A percentile compares a stretch with the other conserved stretches of the same genome.
Evolutionary conservation across 148 eudicot species (phyloP).

Genomic region (Nepenthes mirabilis): DNA sequence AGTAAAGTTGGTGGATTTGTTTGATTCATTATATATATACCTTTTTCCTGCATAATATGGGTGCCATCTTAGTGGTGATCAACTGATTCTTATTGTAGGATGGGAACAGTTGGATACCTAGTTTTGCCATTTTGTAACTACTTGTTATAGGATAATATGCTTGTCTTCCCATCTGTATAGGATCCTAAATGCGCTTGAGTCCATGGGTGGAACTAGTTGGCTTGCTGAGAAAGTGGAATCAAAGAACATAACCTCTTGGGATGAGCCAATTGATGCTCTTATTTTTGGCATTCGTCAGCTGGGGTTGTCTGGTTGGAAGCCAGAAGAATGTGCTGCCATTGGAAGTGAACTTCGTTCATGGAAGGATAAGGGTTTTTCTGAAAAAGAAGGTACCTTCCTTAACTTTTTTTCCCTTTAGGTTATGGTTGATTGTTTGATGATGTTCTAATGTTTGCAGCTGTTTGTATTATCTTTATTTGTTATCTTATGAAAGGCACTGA

Average conservation of each 20-base stretch:
- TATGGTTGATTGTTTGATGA: neutral
- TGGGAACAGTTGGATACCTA: neutral
- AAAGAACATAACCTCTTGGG: slow-evolving; percentile 52
- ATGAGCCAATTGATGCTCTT: slow-evolving; percentile 55
- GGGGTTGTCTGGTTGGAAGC: slow-evolving; percentile 82
- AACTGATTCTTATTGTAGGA: neutral
- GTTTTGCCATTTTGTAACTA: neutral
- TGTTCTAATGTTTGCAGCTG: neutral
- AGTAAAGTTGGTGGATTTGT: too few relatives aligned
- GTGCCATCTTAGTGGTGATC: too few relatives aligned
- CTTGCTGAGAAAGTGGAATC: slow-evolving; percentile 47
- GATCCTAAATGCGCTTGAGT: slow-evolving; percentile 75
- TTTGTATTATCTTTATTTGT: slow-evolving; percentile 1
- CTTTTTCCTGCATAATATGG: too few relatives aligned
- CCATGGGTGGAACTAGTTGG: slow-evolving; percentile 67
- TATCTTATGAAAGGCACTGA: slow-evolving; percentile 51
- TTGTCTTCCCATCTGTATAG: slow-evolving; percentile 19
- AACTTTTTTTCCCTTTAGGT: neutral
- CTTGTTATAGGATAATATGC: neutral
- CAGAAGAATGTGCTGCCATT: slow-evolving; percentile 63
- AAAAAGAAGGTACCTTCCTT: slow-evolving; percentile 52
- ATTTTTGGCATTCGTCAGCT: slow-evolving; percentile 58
- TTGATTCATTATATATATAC: too few relatives aligned
- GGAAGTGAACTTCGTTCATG: slow-evolving; percentile 70
- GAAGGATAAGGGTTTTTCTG: slow-evolving; percentile 62